These are phyloP conservation scores for Hippophae gyantsensis DNA, from an alignment of 306 rosid species.

Conservation along the genomic window DNA sequence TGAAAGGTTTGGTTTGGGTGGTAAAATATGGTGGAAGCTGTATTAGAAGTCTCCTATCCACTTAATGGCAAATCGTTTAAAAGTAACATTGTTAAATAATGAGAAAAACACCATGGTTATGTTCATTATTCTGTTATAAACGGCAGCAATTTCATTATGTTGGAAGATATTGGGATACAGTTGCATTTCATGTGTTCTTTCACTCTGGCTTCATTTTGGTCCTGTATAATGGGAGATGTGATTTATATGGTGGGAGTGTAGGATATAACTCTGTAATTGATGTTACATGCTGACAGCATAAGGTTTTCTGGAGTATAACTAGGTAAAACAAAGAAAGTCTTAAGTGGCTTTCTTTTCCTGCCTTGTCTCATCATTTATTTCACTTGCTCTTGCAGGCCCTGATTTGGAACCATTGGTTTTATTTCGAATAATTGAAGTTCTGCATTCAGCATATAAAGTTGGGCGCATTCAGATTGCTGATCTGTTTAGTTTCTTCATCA, in stretches of 20 bases:
- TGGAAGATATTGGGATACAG: too few relatives aligned
- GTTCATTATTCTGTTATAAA: neutral
- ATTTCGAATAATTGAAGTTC: conserved; percentile 50
- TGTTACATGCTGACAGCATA: neutral
- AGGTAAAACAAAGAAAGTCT: neutral
- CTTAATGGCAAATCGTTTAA: neutral
- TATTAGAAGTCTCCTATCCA: neutral
- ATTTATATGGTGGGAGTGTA: too few relatives aligned
- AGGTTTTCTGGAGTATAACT: neutral
- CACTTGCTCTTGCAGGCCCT: conserved; percentile 41
- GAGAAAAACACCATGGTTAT: neutral
- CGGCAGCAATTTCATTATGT: too few relatives aligned
- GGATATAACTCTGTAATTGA: neutral
- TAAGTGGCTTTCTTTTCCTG: neutral
- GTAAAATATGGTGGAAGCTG: neutral
- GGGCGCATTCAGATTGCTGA: conserved; percentile 50
- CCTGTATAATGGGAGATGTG: too few relatives aligned
- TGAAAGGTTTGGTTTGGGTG: neutral
- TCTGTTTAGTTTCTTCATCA: conserved; percentile 54
- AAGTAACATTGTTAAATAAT: neutral
- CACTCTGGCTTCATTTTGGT: too few relatives aligned
- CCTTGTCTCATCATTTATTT: neutral
- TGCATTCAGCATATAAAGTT: conserved; percentile 51
- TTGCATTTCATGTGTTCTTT: too few relatives aligned
- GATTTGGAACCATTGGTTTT: conserved; percentile 46